phyloP scores from a whole-genome alignment of 2,329 filamentous ascomycete genomes.

The Juglanconis sp. region DNA sequence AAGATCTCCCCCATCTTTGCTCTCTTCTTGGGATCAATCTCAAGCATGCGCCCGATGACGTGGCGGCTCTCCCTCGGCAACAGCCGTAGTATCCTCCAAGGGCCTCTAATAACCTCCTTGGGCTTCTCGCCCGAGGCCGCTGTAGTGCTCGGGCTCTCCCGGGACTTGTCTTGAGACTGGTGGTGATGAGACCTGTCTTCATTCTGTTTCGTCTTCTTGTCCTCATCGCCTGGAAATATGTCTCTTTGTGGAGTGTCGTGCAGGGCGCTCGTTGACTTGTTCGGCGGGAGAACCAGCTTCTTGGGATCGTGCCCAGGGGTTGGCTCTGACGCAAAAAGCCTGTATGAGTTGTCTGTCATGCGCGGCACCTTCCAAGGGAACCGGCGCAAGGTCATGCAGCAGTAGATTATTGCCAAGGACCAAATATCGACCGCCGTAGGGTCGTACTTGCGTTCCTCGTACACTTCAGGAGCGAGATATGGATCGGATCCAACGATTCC shows the following conservation, averaged over 20 bases:
- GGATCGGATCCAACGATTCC: conserved; percentile 80
- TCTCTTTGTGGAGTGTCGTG: conserved; percentile 38
- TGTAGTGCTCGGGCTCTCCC: conserved; percentile 18
- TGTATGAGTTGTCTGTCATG: conserved; percentile 89
- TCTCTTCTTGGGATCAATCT: conserved; percentile 77
- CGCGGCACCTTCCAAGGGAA: conserved; percentile 98
- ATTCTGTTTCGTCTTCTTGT: conserved; percentile 14
- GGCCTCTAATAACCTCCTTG: conserved; percentile 82
- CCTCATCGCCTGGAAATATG: conserved; percentile 33
- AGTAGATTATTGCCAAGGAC: conserved; percentile 98
- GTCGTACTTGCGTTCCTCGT: conserved; percentile 90
- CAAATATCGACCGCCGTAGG: conserved; percentile 93
- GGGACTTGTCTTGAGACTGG: conserved; percentile 27
- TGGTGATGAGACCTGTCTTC: conserved; percentile 2
- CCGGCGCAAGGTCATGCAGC: conserved; percentile 91
- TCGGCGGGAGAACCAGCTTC: conserved; percentile 46
- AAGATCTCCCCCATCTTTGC: conserved; percentile 84
- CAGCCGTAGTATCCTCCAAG: conserved; percentile 83
- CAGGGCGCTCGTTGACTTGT: conserved; percentile 43
- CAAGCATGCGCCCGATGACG: conserved; percentile 89
- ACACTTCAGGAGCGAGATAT: conserved; percentile 94
- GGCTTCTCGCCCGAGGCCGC: conserved; percentile 41
- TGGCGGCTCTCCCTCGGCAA: conserved; percentile 85
- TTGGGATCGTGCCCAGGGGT: conserved; percentile 67
- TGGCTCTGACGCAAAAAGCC: conserved; percentile 83